phyloP scores from a whole-genome alignment of 176 grass and related monocot species.

The Eremochloa ophiuroides region DNA sequence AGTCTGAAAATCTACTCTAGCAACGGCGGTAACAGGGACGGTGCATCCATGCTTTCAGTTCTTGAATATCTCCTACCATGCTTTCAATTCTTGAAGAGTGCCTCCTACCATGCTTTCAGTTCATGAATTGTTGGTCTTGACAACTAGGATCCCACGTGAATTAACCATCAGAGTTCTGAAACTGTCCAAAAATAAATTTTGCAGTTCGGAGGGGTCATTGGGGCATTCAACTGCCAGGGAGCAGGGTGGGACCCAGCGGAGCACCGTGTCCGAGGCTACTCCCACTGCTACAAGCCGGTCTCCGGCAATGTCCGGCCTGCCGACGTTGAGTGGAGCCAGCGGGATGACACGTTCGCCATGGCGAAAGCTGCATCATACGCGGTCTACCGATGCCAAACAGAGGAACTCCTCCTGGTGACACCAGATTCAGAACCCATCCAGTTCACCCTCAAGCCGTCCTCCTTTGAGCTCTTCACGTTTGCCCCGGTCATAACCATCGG shows the following conservation, averaged over 20 bases:
- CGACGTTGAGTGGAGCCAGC: slow-evolving; percentile 64
- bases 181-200: background rate
- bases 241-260: slow-evolving; percentile 54
- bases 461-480: slow-evolving; percentile 58
- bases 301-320: slow-evolving; percentile 23
- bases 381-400: slow-evolving; percentile 36
- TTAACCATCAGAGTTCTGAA: background rate
- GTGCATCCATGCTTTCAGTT: too few relatives aligned
- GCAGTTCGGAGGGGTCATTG: slow-evolving; percentile 64
- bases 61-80: too few relatives aligned
- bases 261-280: slow-evolving; percentile 42
- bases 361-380: slow-evolving; percentile 16
- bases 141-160: background rate
- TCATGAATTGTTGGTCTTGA: background rate
- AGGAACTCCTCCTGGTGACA: slow-evolving; percentile 34
- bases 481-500: slow-evolving; percentile 1
- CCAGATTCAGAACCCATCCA: slow-evolving; percentile 24
- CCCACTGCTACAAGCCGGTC: slow-evolving; percentile 40
- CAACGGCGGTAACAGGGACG: too few relatives aligned
- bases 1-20: too few relatives aligned
- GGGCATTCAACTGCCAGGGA: too few relatives aligned
- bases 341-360: slow-evolving; percentile 29
- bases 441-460: slow-evolving; percentile 54
- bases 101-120: too few relatives aligned
- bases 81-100: too few relatives aligned